Conservation (phyloP, 129 eudicot species). For the Dittrichia graveolens region DNA sequence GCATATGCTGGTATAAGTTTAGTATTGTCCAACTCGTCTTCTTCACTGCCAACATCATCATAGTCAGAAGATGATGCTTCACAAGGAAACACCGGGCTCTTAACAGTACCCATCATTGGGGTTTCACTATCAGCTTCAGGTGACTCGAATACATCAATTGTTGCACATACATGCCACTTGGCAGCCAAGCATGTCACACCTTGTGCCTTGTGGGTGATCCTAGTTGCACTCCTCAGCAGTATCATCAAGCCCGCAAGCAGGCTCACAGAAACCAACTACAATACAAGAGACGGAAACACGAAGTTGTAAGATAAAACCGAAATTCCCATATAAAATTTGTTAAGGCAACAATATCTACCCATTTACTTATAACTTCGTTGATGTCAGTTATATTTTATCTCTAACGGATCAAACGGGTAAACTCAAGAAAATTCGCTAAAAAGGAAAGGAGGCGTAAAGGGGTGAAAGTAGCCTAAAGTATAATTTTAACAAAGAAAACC, state of each 20-base stretch:
- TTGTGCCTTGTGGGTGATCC: conserved; percentile 92
- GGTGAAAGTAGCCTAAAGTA: too few relatives aligned
- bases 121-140: conserved; percentile 68
- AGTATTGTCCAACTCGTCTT: conserved; percentile 78
- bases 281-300: conserved; percentile 13
- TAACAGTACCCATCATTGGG: conserved; percentile 36
- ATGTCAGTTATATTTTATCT: background rate
- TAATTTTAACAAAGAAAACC: too few relatives aligned
- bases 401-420: background rate
- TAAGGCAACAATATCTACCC: background rate
- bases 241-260: conserved; percentile 83
- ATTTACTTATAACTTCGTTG: background rate
- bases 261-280: conserved; percentile 76
- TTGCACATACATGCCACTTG: conserved; percentile 93
- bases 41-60: conserved; percentile 84
- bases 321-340: background rate
- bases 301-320: background rate
- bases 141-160: conserved; percentile 66
- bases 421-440: too few relatives aligned
- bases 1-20: conserved; percentile 70
- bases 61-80: conserved; percentile 59
- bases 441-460: too few relatives aligned
- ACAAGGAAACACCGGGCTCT: conserved; percentile 34
- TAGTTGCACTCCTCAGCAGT: conserved; percentile 75
- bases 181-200: conserved; percentile 82